Percentiles rank a stretch among this genome's conserved stretches.
These are phyloP conservation scores for Sclerotinia subarctica DNA, from an alignment of 2,329 filamentous ascomycete genomes.

Conservation along the genomic window DNA sequence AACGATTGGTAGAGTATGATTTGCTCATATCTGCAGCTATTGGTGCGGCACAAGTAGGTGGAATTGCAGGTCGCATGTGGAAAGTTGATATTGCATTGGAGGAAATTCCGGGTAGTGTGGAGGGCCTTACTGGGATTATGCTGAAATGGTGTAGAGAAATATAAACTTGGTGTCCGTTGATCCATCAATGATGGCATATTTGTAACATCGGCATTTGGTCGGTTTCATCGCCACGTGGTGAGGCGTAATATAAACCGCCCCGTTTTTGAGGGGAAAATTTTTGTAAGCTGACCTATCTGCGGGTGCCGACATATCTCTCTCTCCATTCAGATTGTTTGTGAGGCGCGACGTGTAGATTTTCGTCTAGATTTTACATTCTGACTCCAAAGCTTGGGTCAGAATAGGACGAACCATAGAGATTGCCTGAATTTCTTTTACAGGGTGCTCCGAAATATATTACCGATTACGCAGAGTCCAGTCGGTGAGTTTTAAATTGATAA, in stretches of 20 bases:
- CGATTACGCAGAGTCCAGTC: neutral
- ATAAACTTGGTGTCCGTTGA: conserved; percentile 23
- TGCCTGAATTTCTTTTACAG: neutral
- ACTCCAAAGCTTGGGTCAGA: neutral
- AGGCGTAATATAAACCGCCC: conserved; percentile 14
- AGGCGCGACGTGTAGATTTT: neutral
- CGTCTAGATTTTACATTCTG: neutral
- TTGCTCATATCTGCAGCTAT: conserved; percentile 66
- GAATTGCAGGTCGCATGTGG: conserved; percentile 65
- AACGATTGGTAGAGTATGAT: conserved; percentile 65
- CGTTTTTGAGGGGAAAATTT: neutral
- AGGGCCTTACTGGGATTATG: conserved; percentile 54
- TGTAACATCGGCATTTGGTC: neutral
- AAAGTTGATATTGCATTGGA: conserved; percentile 73
- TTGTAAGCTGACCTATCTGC: conserved; percentile 12
- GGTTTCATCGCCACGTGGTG: neutral
- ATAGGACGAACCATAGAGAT: neutral
- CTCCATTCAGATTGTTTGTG: conserved; percentile 2
- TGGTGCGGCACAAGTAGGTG: conserved; percentile 52
- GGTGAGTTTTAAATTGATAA: conserved; percentile 16
- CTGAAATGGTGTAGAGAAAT: conserved; percentile 77
- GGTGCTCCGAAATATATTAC: neutral
- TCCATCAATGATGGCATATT: neutral
- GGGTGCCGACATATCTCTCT: conserved; percentile 7
- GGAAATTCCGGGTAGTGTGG: conserved; percentile 66